These are phyloP conservation scores for Conticribra guillardii DNA, from an alignment of 108 stramenopile genomes.

Conservation along the genomic window DNA sequence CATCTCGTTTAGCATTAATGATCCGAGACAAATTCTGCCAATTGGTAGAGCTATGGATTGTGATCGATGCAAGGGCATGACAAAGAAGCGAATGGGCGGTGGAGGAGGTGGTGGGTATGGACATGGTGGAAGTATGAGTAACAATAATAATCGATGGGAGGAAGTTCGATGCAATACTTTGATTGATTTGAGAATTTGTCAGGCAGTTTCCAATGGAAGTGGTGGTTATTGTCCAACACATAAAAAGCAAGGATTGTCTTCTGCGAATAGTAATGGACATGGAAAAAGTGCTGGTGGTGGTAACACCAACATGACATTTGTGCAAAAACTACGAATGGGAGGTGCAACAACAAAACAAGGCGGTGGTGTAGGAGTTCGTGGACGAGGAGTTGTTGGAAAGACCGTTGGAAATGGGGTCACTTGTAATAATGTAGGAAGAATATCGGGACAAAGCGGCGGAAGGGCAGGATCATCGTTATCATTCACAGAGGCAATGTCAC, in stretches of 20 bases:
- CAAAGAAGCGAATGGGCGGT: conserved; percentile 30
- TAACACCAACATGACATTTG: conserved; percentile 17
- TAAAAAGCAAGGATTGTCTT: conserved; percentile 39
- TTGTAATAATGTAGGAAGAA: background rate
- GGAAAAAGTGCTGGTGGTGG: background rate
- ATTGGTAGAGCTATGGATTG: conserved; percentile 77
- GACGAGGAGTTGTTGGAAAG: too few relatives aligned
- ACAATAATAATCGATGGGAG: conserved; percentile 35
- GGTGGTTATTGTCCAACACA: conserved; percentile 67
- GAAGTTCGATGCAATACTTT: conserved; percentile 52
- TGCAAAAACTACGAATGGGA: conserved; percentile 26
- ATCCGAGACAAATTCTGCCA: conserved; percentile 55
- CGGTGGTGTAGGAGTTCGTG: too few relatives aligned
- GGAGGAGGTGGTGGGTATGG: too few relatives aligned
- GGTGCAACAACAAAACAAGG: background rate
- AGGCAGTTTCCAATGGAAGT: too few relatives aligned
- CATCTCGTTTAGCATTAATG: conserved; percentile 65
- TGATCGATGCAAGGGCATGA: conserved; percentile 66
- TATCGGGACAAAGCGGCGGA: background rate
- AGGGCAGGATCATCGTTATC: conserved; percentile 4
- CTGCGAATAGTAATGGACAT: background rate
- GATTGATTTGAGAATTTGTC: conserved; percentile 55
- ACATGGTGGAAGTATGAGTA: too few relatives aligned
- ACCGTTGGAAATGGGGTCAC: background rate
- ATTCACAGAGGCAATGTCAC: conserved; percentile 27